Percentiles rank a stretch among this genome's conserved stretches.
Evolutionary conservation across 2,329 filamentous ascomycete species (phyloP).

Genomic region (Ascochyta rabiei): DNA sequence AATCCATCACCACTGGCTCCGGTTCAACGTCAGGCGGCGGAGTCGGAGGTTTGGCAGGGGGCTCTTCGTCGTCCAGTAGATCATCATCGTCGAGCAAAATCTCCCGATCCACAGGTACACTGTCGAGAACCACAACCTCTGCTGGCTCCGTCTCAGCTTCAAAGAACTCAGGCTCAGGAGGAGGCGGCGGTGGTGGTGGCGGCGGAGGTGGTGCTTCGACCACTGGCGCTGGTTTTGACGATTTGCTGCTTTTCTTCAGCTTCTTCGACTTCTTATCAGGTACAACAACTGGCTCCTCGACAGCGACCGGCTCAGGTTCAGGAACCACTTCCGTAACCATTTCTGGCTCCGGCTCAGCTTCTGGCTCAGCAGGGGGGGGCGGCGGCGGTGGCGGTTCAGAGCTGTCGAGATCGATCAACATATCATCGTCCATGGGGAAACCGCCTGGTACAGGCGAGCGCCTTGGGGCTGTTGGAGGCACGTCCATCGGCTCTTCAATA

Average conservation of each 20-base stretch:
- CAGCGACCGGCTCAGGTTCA: constrained; percentile 15
- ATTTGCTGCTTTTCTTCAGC: constrained; percentile 41
- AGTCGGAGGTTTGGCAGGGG: constrained; percentile 52
- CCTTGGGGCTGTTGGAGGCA: constrained; percentile 17
- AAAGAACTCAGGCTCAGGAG: constrained; percentile 31
- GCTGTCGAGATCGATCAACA: constrained; percentile 37
- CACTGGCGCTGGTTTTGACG: constrained; percentile 24
- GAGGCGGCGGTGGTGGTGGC: constrained; percentile 35
- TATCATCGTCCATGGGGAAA: constrained; percentile 54
- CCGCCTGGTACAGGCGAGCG: constrained; percentile 53
- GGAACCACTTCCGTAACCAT: constrained; percentile 11
- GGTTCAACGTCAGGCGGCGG: constrained; percentile 52
- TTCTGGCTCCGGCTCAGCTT: not conserved
- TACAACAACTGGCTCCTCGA: constrained; percentile 6
- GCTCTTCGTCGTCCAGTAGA: constrained; percentile 35
- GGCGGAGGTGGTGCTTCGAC: constrained; percentile 38
- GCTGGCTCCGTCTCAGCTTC: constrained; percentile 31
- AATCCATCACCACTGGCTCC: constrained; percentile 53
- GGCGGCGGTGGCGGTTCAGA: constrained; percentile 53
- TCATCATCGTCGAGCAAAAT: constrained; percentile 28
- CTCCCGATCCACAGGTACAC: constrained; percentile 26
- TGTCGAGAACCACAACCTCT: constrained; percentile 27
- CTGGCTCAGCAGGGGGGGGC: constrained; percentile 36
- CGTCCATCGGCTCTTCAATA: constrained; percentile 23
- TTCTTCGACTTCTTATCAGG: constrained; percentile 46